Conservation (phyloP, 495 filamentous ascomycete species). For the Penicillium chermesinum region DNA sequence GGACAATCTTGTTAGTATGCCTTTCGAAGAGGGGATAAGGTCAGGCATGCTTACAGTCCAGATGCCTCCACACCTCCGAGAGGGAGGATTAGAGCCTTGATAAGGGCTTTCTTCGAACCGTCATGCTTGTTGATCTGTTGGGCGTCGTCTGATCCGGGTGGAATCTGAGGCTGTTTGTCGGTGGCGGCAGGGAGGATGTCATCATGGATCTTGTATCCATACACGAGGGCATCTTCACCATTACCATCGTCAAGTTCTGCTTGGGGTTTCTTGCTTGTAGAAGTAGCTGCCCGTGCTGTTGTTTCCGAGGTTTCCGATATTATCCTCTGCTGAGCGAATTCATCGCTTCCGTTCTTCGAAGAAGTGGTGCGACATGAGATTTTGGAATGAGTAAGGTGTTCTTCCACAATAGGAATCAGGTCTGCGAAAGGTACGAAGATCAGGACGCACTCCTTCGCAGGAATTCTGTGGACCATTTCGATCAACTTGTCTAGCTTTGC, state of each 20-base stretch:
- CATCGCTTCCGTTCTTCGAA: too few species aligned
- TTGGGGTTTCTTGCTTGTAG: too few species aligned
- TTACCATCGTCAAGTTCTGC: too few species aligned
- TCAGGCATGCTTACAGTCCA: slow-evolving; percentile 52
- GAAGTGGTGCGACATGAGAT: slow-evolving; percentile 33
- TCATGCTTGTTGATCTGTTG: too few species aligned
- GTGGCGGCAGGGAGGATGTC: too few species aligned
- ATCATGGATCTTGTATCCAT: too few species aligned
- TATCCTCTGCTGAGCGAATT: too few species aligned
- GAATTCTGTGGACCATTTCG: slow-evolving; percentile 36
- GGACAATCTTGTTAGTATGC: neutral
- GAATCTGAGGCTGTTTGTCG: too few species aligned
- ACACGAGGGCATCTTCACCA: too few species aligned
- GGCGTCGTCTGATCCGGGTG: too few species aligned
- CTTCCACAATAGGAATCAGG: slow-evolving; percentile 30
- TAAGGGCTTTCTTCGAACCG: neutral
- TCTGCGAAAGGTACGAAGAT: slow-evolving; percentile 50
- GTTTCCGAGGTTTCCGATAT: too few species aligned
- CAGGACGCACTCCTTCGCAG: slow-evolving; percentile 42
- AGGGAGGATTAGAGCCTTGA: slow-evolving; percentile 61
- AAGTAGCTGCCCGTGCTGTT: too few species aligned
- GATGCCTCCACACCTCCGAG: slow-evolving; percentile 59
- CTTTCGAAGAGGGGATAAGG: neutral
- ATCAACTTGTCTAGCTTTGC: slow-evolving; percentile 47
- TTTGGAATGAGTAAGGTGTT: slow-evolving; percentile 21